A percentile compares a stretch with the other conserved stretches of the same genome.
phyloP scores from a whole-genome alignment of 1,284 basidiomycete species.

The Trichosporon faecale region DNA sequence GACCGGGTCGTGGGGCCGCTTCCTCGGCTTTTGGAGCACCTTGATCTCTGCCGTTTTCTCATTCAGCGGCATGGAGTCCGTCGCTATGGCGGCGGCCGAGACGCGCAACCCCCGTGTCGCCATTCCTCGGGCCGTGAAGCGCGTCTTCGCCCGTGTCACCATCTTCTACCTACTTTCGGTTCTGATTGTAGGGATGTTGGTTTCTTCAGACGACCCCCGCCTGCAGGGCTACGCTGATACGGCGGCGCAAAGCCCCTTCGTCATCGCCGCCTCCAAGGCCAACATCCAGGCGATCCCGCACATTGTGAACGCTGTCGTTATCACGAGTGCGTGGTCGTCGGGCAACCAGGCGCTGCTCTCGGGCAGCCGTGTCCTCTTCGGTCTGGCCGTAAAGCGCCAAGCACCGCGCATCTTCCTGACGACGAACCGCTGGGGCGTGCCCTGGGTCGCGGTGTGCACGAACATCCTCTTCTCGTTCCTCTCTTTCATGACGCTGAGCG shows the following conservation, averaged over 20 bases:
- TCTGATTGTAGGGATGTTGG: conserved; percentile 66
- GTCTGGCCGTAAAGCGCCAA: conserved; percentile 54
- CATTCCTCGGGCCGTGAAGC: conserved; percentile 30
- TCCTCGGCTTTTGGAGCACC: conserved; percentile 30
- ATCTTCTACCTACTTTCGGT: conserved; percentile 60
- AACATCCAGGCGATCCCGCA: conserved; percentile 62
- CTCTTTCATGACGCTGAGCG: conserved; percentile 45
- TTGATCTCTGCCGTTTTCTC: conserved; percentile 38
- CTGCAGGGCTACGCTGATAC: conserved; percentile 51
- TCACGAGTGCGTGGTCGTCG: conserved; percentile 29
- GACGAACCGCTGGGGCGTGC: conserved; percentile 54
- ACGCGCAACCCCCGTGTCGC: conserved; percentile 35
- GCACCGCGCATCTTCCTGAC: conserved; percentile 54
- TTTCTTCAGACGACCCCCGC: conserved; percentile 45
- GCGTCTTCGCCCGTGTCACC: conserved; percentile 22
- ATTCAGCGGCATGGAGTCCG: conserved; percentile 28
- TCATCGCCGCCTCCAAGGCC: conserved; percentile 59
- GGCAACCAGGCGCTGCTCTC: conserved; percentile 28
- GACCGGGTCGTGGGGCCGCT: conserved; percentile 23
- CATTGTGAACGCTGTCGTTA: conserved; percentile 48
- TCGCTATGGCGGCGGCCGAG: conserved; percentile 42
- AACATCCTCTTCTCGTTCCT: conserved; percentile 41
- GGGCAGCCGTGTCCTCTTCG: conserved; percentile 50
- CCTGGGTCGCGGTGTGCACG: conserved; percentile 38
- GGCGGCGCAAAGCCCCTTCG: conserved; percentile 70